A percentile compares a stretch with the other conserved stretches of the same genome.
These are phyloP conservation scores for Wickerhamiella sorbophila DNA, from an alignment of 805 yeast species.

Conservation along the genomic window DNA sequence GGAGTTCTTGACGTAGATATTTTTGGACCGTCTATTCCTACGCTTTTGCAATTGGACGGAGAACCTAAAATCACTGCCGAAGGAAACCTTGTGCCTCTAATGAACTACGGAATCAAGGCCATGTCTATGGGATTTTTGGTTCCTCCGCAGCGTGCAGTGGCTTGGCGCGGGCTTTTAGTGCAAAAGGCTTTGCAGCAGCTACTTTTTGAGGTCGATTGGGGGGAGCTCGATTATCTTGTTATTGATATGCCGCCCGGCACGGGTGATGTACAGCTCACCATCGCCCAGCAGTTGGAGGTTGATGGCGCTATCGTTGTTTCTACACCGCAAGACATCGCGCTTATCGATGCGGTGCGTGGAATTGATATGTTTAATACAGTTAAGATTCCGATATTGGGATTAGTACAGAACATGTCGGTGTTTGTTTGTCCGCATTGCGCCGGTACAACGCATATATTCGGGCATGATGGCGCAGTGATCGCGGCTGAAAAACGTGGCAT, in stretches of 20 bases:
- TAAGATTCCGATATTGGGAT: conserved; percentile 54
- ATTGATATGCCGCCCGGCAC: conserved; percentile 89
- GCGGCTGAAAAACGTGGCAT: conserved; percentile 37
- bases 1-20: conserved; percentile 71
- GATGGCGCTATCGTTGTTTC: conserved; percentile 74
- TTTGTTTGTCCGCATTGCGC: conserved; percentile 62
- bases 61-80: conserved; percentile 43
- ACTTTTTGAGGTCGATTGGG: conserved; percentile 73
- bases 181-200: conserved; percentile 78
- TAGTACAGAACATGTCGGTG: conserved; percentile 74
- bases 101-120: conserved; percentile 61
- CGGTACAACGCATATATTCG: conserved; percentile 64
- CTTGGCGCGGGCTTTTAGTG: conserved; percentile 79
- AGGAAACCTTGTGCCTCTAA: conserved; percentile 50
- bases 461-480: conserved; percentile 42
- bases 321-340: conserved; percentile 76
- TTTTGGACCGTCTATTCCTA: conserved; percentile 76
- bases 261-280: conserved; percentile 71
- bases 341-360: conserved; percentile 69
- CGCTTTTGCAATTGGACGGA: conserved; percentile 49
- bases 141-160: conserved; percentile 48
- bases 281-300: conserved; percentile 62
- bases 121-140: conserved; percentile 86
- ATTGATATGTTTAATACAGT: conserved; percentile 64
- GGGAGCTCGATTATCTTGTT: conserved; percentile 46